A percentile compares a stretch with the other conserved stretches of the same genome.
phyloP scores from a whole-genome alignment of 148 eudicot species.

The Cornus florida region DNA sequence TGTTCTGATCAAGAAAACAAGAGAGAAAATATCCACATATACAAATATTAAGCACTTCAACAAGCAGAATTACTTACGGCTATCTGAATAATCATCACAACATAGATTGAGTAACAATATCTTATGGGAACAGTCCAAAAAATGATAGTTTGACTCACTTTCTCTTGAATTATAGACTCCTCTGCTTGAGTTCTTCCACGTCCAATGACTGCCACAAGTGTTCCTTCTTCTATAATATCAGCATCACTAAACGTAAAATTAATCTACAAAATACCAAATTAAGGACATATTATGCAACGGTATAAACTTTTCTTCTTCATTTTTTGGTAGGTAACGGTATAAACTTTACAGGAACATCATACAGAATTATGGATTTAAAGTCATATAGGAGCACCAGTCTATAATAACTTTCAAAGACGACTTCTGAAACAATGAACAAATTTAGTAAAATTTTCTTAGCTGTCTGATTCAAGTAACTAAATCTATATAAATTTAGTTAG shows the following conservation, averaged over 20 bases:
- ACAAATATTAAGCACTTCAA: not conserved
- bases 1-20: not conserved
- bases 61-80: not conserved
- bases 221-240: conserved; percentile 41
- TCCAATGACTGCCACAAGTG: conserved; percentile 35
- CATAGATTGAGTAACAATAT: no score
- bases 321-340: no score
- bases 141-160: conserved; percentile 18
- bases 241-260: conserved; percentile 42
- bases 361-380: not conserved
- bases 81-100: not conserved
- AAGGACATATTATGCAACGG: no score
- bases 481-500: no score
- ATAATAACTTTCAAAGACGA: not conserved
- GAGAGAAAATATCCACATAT: not conserved
- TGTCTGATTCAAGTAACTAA: no score
- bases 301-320: no score
- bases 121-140: not conserved
- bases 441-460: no score
- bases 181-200: conserved; percentile 32
- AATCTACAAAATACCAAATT: conserved; percentile 20
- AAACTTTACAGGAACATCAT: no score
- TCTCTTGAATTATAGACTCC: conserved; percentile 39
- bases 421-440: not conserved
- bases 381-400: not conserved